phyloP scores from a whole-genome alignment of 805 yeast genomes.

The Yarrowia deformans region DNA sequence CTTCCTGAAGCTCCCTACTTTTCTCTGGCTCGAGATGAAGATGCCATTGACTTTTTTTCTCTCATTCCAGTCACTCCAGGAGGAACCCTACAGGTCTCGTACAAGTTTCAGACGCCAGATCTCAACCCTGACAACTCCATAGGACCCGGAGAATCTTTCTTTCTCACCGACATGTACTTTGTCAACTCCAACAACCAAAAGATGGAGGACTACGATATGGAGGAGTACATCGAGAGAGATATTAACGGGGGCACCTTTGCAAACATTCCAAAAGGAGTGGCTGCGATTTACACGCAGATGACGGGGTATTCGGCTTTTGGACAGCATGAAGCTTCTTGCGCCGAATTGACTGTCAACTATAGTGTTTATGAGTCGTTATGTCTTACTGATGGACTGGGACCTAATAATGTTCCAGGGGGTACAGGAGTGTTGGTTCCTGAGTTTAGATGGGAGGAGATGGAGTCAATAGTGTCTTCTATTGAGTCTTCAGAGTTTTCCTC shows the following conservation, averaged over 20 bases:
- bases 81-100: background rate
- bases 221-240: too few species aligned
- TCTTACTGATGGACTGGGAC: background rate
- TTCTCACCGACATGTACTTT: slow-evolving; percentile 1
- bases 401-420: background rate
- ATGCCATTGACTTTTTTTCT: background rate
- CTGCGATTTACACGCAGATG: background rate
- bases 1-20: background rate
- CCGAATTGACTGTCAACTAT: background rate
- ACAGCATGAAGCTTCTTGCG: background rate
- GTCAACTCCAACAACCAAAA: too few species aligned
- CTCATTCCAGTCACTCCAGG: background rate
- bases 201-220: too few species aligned
- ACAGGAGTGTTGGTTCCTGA: background rate
- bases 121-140: background rate
- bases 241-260: too few species aligned
- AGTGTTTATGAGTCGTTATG: background rate
- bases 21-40: background rate
- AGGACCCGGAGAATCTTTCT: background rate
- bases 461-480: too few species aligned
- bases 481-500: too few species aligned
- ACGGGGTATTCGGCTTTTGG: background rate
- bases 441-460: background rate
- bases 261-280: too few species aligned
- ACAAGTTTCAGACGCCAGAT: background rate